Percentiles rank a stretch among this genome's conserved stretches.
Conservation (phyloP, 2,329 filamentous ascomycete species). For the Epichloe gansuensis region DNA sequence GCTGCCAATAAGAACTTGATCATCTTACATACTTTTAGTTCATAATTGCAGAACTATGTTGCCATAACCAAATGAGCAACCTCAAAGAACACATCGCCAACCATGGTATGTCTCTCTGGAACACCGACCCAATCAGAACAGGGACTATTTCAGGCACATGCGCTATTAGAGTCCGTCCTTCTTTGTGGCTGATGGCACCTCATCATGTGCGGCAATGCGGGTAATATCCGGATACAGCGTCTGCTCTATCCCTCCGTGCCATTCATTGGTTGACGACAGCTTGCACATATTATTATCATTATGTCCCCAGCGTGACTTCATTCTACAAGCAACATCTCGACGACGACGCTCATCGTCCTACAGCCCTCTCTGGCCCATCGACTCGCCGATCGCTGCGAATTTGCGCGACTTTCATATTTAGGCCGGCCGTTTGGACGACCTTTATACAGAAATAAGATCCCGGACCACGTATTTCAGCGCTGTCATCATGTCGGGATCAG, state of each 20-base stretch:
- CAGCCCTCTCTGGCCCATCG: neutral
- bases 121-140: no score
- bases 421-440: neutral
- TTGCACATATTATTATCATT: neutral
- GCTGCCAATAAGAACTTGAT: no score
- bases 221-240: no score
- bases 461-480: slow-evolving; percentile 11
- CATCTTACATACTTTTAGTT: no score
- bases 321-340: neutral
- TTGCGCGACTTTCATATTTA: neutral
- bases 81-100: no score
- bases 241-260: neutral
- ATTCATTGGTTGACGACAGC: neutral
- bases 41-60: no score
- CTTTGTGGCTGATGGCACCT: neutral
- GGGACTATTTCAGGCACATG: no score
- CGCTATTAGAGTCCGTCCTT: neutral
- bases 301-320: neutral
- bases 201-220: no score
- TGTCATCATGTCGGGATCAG: slow-evolving; percentile 60
- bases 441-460: slow-evolving; percentile 2
- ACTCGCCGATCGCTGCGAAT: neutral
- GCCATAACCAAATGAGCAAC: no score
- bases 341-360: neutral
- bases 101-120: no score